Percentiles rank a stretch among this genome's conserved stretches.
phyloP scores from a whole-genome alignment of 495 filamentous ascomycete species.

The Lasiosphaeris hirsuta region DNA sequence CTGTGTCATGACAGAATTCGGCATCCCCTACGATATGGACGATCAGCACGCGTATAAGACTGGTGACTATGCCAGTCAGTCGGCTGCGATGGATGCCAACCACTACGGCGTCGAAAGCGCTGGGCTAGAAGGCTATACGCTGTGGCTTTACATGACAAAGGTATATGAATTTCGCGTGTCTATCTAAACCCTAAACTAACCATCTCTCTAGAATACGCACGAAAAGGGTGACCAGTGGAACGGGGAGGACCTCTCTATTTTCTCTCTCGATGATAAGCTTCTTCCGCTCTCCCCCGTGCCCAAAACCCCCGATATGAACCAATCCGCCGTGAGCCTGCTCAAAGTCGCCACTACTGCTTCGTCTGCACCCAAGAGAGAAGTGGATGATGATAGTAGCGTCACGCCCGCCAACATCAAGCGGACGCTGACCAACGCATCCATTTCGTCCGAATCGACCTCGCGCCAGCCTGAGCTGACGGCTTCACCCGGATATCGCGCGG shows the following conservation, averaged over 20 bases:
- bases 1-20: constrained; percentile 89
- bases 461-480: constrained; percentile 50
- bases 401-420: constrained; percentile 69
- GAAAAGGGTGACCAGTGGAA: constrained; percentile 95
- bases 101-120: constrained; percentile 88
- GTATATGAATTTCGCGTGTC: constrained; percentile 38
- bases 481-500: constrained; percentile 75
- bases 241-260: constrained; percentile 92
- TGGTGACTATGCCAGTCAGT: constrained; percentile 93
- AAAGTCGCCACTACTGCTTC: constrained; percentile 22
- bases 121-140: constrained; percentile 72
- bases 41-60: constrained; percentile 91
- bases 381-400: constrained; percentile 54
- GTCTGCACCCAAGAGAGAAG: constrained; percentile 32
- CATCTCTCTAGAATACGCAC: constrained; percentile 65
- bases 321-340: constrained; percentile 33
- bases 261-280: constrained; percentile 73
- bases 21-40: constrained; percentile 99
- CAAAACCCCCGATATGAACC: constrained; percentile 33
- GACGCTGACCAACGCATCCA: constrained; percentile 67
- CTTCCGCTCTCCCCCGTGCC: constrained; percentile 54
- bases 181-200: not conserved
- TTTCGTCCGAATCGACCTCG: constrained; percentile 56
- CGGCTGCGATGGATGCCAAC: constrained; percentile 93
- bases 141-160: constrained; percentile 81